Base-by-base conservation (phyloP, 1,284 basidiomycete species). In the Moesziomyces sp. region DNA sequence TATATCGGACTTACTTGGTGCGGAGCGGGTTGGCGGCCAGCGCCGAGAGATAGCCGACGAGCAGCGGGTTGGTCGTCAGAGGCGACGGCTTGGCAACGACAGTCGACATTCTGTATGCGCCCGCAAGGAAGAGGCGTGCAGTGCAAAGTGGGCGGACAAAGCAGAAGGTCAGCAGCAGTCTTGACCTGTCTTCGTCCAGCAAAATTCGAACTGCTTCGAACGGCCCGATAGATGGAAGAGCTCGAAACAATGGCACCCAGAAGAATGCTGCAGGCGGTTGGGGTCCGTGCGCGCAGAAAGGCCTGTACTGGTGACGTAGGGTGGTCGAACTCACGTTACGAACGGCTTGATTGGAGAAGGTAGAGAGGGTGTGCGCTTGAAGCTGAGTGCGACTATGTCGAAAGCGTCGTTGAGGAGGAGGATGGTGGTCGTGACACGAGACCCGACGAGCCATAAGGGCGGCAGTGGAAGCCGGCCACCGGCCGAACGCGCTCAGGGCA, bases 11-110 rank as follows among this genome's bases (percentile, higher is more conserved):
- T 61, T 51, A 71, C 69, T 79, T 79, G 34, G 78, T 79, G 46
- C 74, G 58, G n/a, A 79, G 62, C 21, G 78, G 78, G 55, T 79
- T 79, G 46, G 74, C 60, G n/a, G 70, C 58, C 16, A 79, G 73
- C n/a, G 74, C 70, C 46, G 67, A 53, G 43, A 78, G 67, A 57
- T 79, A 79, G 23, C 58, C 53, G n/a, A 61, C 52, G 16, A 79
- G 63, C 21, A 78, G 58, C 8, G 73, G 65, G 61, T 78, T 70
- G 46, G 66, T 60, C 49, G 65, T 52, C 58, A 74, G 34, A 34
- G 69, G 42, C 57, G 70, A 73, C 23, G 64, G 60, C 51, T 73
- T 73, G 6, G 70, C 59, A 6, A 68, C 60, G 10, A 73, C 60
- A 48, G 68, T 66, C 28, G 70, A 52, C 70, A 73, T 73, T 48